Evolutionary conservation across 2,329 filamentous ascomycete genomes (phyloP).

Genomic region (Colletotrichum orchidophilum): DNA sequence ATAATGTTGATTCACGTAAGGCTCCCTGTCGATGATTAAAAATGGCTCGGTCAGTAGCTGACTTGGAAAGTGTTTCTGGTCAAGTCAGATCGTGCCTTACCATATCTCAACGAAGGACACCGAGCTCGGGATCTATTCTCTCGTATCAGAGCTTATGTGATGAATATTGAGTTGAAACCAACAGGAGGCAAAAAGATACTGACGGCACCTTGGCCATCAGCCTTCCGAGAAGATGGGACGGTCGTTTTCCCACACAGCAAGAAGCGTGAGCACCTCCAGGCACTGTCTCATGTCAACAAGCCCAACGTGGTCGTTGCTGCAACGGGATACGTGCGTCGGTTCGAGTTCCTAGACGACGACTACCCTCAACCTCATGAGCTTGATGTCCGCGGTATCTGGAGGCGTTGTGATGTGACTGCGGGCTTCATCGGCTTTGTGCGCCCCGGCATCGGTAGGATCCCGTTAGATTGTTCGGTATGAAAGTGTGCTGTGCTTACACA

Average conservation of each 20-base stretch:
- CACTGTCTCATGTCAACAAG: conserved; percentile 42
- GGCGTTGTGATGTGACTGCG: conserved; percentile 46
- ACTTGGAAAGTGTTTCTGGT: conserved; percentile 50
- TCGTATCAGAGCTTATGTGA: conserved; percentile 46
- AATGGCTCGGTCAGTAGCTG: neutral
- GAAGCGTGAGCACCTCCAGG: conserved; percentile 39
- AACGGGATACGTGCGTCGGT: conserved; percentile 56
- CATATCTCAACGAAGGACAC: conserved; percentile 51
- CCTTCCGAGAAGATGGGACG: conserved; percentile 47
- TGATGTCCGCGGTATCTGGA: conserved; percentile 64
- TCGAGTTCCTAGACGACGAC: conserved; percentile 48
- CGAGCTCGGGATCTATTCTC: conserved; percentile 45
- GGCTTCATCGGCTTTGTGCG: conserved; percentile 60
- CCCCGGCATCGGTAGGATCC: conserved; percentile 49
- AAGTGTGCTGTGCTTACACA: neutral
- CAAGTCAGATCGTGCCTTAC: conserved; percentile 53
- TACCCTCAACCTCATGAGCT: conserved; percentile 57
- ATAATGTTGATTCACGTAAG: conserved; percentile 47
- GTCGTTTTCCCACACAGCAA: conserved; percentile 47
- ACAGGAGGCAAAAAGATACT: conserved; percentile 52
- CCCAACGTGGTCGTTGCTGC: conserved; percentile 57
- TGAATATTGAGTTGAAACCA: conserved; percentile 51
- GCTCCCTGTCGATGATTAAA: neutral
- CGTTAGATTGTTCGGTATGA: too few species aligned
- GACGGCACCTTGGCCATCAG: conserved; percentile 53